Base-by-base conservation (phyloP, 140 eudicot species). In the Anethum foeniculum region DNA sequence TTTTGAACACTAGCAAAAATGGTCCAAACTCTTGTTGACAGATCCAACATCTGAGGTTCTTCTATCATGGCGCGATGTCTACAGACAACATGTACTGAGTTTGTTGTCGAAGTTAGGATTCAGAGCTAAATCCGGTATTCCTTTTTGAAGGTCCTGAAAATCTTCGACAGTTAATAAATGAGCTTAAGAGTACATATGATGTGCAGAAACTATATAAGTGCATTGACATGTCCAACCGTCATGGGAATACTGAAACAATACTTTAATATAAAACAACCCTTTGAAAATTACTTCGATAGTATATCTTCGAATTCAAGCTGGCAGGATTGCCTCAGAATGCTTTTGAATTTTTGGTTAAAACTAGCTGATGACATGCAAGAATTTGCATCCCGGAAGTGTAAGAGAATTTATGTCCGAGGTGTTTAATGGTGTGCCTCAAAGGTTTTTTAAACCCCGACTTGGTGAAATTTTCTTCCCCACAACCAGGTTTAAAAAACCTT, bases 401-500 rank as follows among this genome's bases (percentile, higher is more conserved):
- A n/a, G n/a, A n/a, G n/a, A n/a, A n/a, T n/a, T n/a, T n/a, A n/a
- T n/a, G n/a, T n/a, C n/a, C n/a, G n/a, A n/a, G n/a, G n/a, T n/a
- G n/a, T n/a, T n/a, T n/a, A n/a, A n/a, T n/a, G n/a, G n/a, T n/a
- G n/a, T n/a, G n/a, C n/a, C n/a, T n/a, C n/a, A n/a, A n/a, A n/a
- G n/a, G n/a, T n/a, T n/a, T 60, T 71, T 87, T 98, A 98, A 93
- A 75, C 98, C 95, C 81, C 87, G 92, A 52, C 69, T 79, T 7
- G 88, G 80, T 10, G 90, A 85, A 81, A 93, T 84, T 71, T 79
- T 81, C 19, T 82, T 96, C 46, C 81, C 86, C 34, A 84, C 77
- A 76, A 93, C 85, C 93, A 96, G 82, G 80, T 79, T 86, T 39
- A 87, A 54, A 84, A 91, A 86, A 56, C 88, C 90, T 79, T 85